These are phyloP conservation scores for Hansenula lynferdii DNA, from an alignment of 1,139 yeast genomes.

Conservation along the genomic window DNA sequence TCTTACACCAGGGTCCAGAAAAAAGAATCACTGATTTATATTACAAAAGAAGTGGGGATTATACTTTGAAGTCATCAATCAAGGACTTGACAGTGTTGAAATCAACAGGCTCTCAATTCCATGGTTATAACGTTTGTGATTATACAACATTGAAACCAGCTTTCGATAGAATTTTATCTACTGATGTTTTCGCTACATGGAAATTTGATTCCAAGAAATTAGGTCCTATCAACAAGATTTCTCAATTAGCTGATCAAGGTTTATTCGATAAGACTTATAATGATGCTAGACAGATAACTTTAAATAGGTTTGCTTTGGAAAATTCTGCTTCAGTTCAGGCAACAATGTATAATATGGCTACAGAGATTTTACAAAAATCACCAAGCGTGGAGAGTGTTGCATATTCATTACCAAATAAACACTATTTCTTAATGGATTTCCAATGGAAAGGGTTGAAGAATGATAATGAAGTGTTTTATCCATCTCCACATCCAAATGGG, in stretches of 20 bases:
- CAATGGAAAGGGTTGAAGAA: conserved; percentile 80
- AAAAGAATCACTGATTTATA: conserved; percentile 57
- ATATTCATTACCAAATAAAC: conserved; percentile 85
- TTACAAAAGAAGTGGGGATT: conserved; percentile 42
- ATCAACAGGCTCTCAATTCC: conserved; percentile 92
- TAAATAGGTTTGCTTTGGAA: conserved; percentile 76
- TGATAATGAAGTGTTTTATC: conserved; percentile 81
- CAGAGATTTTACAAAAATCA: conserved; percentile 57
- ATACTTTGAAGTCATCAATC: conserved; percentile 59
- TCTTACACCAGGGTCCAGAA: conserved; percentile 80
- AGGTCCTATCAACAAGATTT: conserved; percentile 45
- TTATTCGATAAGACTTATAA: conserved; percentile 59
- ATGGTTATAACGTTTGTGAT: conserved; percentile 81
- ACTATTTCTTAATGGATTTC: conserved; percentile 74
- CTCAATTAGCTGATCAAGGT: conserved; percentile 51
- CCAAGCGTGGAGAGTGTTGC: conserved; percentile 58
- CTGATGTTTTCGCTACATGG: conserved; percentile 81
- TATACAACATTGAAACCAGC: conserved; percentile 85
- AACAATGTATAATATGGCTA: conserved; percentile 90
- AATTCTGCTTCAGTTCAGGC: conserved; percentile 92
- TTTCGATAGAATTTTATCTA: conserved; percentile 77
- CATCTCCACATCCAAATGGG: conserved; percentile 91
- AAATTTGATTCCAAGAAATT: conserved; percentile 50
- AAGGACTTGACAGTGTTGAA: conserved; percentile 84
- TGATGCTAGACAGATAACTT: conserved; percentile 61